A percentile compares a stretch with the other conserved stretches of the same genome.
Conservation (phyloP, 2,329 filamentous ascomycete species). For the Akanthomyces muscarius region DNA sequence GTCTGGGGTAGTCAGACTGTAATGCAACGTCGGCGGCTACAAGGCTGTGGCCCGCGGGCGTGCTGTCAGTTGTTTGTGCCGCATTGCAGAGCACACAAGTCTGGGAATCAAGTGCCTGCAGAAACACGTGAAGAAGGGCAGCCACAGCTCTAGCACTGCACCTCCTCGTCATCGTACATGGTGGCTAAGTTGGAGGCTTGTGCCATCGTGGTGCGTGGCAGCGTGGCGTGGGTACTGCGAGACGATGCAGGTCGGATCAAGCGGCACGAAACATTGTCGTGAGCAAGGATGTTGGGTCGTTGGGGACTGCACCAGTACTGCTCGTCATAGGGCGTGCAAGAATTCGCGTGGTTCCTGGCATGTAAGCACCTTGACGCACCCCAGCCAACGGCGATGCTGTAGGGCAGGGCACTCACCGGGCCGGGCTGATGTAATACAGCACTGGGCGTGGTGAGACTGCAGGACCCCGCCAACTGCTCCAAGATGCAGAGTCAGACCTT, state of each 20-base stretch:
- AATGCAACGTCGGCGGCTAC: constrained; percentile 7
- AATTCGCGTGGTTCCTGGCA: background rate
- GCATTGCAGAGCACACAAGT: background rate
- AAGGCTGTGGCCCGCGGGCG: background rate
- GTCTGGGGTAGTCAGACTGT: constrained; percentile 2
- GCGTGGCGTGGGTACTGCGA: background rate
- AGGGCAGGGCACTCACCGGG: constrained; percentile 9
- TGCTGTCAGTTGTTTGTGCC: too few species aligned
- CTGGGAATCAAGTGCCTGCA: background rate
- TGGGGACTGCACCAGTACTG: background rate
- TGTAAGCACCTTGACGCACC: constrained; percentile 5
- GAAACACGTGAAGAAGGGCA: background rate
- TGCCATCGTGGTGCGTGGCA: background rate
- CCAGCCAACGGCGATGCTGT: background rate
- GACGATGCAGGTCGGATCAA: constrained; percentile 11
- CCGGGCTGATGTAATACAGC: constrained; percentile 15
- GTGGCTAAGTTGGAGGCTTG: background rate
- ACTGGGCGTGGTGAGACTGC: background rate
- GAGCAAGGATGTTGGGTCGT: background rate
- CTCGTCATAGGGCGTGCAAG: background rate
- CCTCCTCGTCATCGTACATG: constrained; percentile 9
- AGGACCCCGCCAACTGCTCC: background rate
- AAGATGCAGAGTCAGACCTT: background rate
- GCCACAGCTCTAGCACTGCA: background rate
- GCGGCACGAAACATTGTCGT: background rate